phyloP scores from a whole-genome alignment of 1,284 basidiomycete species.

The Cerrena zonata region DNA sequence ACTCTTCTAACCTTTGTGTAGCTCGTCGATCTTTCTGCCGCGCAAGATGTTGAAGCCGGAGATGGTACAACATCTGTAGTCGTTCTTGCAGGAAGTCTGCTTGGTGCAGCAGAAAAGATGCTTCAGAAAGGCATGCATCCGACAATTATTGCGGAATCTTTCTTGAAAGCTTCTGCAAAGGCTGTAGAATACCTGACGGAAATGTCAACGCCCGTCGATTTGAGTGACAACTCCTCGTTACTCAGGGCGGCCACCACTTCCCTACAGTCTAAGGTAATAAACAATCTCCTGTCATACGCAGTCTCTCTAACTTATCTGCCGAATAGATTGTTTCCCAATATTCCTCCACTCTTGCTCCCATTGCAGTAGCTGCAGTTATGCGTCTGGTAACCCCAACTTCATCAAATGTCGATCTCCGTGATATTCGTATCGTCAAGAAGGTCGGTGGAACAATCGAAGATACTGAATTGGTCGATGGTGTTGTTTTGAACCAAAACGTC shows the following conservation, averaged over 20 bases:
- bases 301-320: not conserved
- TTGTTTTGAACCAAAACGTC: conserved; percentile 94
- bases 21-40: conserved; percentile 95
- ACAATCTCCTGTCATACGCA: not conserved
- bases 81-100: conserved; percentile 87
- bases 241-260: conserved; percentile 92
- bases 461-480: conserved; percentile 93
- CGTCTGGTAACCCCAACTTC: conserved; percentile 82
- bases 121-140: conserved; percentile 96
- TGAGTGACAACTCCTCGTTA: conserved; percentile 83
- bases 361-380: conserved; percentile 94
- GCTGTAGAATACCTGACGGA: conserved; percentile 92
- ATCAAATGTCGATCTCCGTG: conserved; percentile 91
- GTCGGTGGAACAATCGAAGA: conserved; percentile 99
- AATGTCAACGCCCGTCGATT: conserved; percentile 88
- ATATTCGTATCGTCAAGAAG: conserved; percentile 96
- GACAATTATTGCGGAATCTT: conserved; percentile 94
- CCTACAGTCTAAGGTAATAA: conserved; percentile 89
- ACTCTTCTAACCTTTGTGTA: conserved; percentile 31
- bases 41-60: conserved; percentile 97
- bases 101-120: conserved; percentile 96
- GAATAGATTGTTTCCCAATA: conserved; percentile 95
- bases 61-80: conserved; percentile 99
- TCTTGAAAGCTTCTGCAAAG: conserved; percentile 87
- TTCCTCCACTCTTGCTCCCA: conserved; percentile 93